A percentile compares a stretch with the other conserved stretches of the same genome.
Conservation (phyloP, 345 rosid species). For the Gossypium raimondii region DNA sequence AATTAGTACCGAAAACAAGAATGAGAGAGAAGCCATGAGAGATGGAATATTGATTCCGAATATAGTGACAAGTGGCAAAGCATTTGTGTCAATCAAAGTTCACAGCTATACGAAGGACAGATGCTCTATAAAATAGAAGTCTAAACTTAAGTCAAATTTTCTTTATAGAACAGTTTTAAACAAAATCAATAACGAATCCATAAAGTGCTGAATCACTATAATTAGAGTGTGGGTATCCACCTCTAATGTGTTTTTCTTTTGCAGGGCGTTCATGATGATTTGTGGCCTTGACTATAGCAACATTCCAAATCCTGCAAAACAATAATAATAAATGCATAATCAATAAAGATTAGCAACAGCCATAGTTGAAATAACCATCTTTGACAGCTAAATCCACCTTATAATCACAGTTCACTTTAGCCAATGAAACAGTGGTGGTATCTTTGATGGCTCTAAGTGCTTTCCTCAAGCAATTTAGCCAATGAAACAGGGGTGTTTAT, state of each 20-base stretch:
- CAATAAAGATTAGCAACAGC: background rate
- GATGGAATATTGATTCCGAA: no score
- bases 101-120: no score
- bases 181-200: background rate
- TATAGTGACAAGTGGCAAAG: no score
- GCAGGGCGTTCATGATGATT: slow-evolving; percentile 96
- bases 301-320: slow-evolving; percentile 71
- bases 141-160: no score
- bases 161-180: no score
- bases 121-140: no score
- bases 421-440: slow-evolving; percentile 93
- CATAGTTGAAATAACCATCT: background rate
- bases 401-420: slow-evolving; percentile 92
- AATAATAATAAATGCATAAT: background rate
- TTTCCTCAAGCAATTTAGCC: slow-evolving; percentile 70
- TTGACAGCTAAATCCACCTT: slow-evolving; percentile 45
- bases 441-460: slow-evolving; percentile 96
- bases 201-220: background rate
- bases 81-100: no score
- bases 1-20: no score
- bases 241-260: slow-evolving; percentile 80
- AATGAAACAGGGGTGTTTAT: no score
- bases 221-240: slow-evolving; percentile 26
- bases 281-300: slow-evolving; percentile 84
- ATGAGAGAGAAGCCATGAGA: no score